Conservation (phyloP, 179 eudicot genomes). For the Camellia oleifera region DNA sequence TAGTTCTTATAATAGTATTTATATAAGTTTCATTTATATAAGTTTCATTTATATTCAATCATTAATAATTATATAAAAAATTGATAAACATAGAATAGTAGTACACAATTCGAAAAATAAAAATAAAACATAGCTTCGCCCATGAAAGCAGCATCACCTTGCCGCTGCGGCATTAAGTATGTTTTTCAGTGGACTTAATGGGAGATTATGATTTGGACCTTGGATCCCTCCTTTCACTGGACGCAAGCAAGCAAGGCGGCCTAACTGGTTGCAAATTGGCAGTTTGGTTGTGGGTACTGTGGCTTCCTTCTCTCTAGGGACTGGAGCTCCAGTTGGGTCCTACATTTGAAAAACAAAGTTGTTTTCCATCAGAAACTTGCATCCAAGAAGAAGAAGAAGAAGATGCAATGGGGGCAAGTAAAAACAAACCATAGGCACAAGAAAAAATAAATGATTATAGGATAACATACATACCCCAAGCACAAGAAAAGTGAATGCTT, state of each 20-base stretch:
- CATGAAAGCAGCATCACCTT: not conserved
- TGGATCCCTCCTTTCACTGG: conserved; percentile 50
- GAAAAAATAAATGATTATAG: too few relatives aligned
- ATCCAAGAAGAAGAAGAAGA: too few relatives aligned
- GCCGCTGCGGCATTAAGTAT: conserved; percentile 43
- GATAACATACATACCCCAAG: conserved; percentile 44
- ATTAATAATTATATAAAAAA: too few relatives aligned
- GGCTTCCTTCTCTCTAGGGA: conserved; percentile 61
- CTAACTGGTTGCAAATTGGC: conserved; percentile 63
- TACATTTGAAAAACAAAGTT: conserved; percentile 18
- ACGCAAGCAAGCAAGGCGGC: conserved; percentile 78
- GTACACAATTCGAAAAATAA: too few relatives aligned
- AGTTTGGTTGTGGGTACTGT: conserved; percentile 51
- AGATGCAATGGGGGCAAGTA: too few relatives aligned
- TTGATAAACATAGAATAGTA: too few relatives aligned
- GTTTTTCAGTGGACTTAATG: conserved; percentile 61
- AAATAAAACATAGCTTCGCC: too few relatives aligned
- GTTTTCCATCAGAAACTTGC: not conserved
- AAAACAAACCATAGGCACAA: too few relatives aligned
- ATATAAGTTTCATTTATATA: too few relatives aligned
- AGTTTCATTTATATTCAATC: too few relatives aligned
- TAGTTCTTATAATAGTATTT: too few relatives aligned
- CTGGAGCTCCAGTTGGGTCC: conserved; percentile 85
- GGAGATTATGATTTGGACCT: conserved; percentile 35
- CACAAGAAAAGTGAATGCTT: conserved; percentile 69